Evolutionary conservation across 1,284 basidiomycete genomes (phyloP).

Genomic region (Gymnopus androsaceus): DNA sequence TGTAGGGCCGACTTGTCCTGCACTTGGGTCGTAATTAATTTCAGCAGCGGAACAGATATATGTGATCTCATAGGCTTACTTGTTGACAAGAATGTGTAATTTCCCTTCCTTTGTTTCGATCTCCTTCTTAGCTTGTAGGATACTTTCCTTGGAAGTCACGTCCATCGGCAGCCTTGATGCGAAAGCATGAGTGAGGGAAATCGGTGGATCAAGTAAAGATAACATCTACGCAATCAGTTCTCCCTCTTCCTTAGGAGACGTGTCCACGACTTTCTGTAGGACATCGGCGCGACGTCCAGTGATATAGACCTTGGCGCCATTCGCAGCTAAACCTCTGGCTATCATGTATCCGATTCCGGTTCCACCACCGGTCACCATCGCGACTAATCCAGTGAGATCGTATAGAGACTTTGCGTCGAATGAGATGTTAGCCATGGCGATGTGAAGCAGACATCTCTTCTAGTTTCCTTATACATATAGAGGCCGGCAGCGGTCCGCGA

Average conservation of each 20-base stretch:
- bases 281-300: slow-evolving; percentile 67
- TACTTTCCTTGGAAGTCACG: slow-evolving; percentile 68
- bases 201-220: slow-evolving; percentile 8
- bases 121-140: slow-evolving; percentile 51
- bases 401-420: slow-evolving; percentile 45
- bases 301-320: slow-evolving; percentile 84
- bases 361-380: slow-evolving; percentile 79
- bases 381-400: slow-evolving; percentile 61
- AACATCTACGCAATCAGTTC: slow-evolving; percentile 56
- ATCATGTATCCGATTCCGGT: slow-evolving; percentile 64
- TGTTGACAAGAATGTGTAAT: slow-evolving; percentile 79
- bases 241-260: slow-evolving; percentile 50
- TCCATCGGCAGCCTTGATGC: slow-evolving; percentile 63
- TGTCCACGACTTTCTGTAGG: slow-evolving; percentile 53
- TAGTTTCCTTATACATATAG: neutral
- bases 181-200: neutral
- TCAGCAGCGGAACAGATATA: neutral
- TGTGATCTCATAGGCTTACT: slow-evolving; percentile 45
- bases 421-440: neutral
- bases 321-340: slow-evolving; percentile 54
- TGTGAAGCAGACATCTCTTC: neutral
- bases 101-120: slow-evolving; percentile 66
- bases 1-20: slow-evolving; percentile 68
- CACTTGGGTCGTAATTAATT: slow-evolving; percentile 48
- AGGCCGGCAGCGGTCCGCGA: neutral